phyloP scores from a whole-genome alignment of 2,329 filamentous ascomycete species.

The Colletotrichum lentis region DNA sequence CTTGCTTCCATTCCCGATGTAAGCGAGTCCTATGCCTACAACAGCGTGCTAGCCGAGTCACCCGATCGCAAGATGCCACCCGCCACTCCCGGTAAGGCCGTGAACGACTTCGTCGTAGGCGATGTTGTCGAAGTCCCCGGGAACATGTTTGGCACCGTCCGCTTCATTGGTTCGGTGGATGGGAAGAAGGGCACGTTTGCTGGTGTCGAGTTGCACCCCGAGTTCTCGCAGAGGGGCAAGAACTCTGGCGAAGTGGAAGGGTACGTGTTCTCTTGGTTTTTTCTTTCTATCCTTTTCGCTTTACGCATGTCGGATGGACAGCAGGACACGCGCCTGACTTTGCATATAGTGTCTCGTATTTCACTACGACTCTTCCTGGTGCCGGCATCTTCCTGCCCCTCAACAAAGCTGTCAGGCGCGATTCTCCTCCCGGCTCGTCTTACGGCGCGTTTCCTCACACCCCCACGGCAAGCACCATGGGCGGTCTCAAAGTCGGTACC shows the following conservation, averaged over 20 bases:
- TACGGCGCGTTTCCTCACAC: slow-evolving; percentile 68
- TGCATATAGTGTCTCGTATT: slow-evolving; percentile 74
- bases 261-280: slow-evolving; percentile 59
- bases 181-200: slow-evolving; percentile 93
- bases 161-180: slow-evolving; percentile 85
- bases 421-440: slow-evolving; percentile 60
- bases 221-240: slow-evolving; percentile 86
- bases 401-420: slow-evolving; percentile 77
- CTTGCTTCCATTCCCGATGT: slow-evolving; percentile 73
- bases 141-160: slow-evolving; percentile 88
- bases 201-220: slow-evolving; percentile 84
- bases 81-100: slow-evolving; percentile 61
- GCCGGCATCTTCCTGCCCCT: slow-evolving; percentile 94
- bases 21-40: slow-evolving; percentile 68
- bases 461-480: slow-evolving; percentile 70
- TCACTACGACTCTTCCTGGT: slow-evolving; percentile 77
- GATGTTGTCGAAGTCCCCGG: slow-evolving; percentile 92
- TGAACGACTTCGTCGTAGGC: slow-evolving; percentile 72
- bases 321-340: slow-evolving; percentile 27
- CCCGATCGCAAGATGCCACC: slow-evolving; percentile 60
- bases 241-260: slow-evolving; percentile 97
- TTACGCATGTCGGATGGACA: slow-evolving; percentile 27
- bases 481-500: slow-evolving; percentile 60
- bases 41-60: slow-evolving; percentile 61
- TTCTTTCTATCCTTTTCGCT: too few species aligned